Percentiles rank a stretch among this genome's conserved stretches.
Evolutionary conservation across 225 moss, liverwort and hornwort genomes (phyloP).

Genomic region (Lunularia cruciata): DNA sequence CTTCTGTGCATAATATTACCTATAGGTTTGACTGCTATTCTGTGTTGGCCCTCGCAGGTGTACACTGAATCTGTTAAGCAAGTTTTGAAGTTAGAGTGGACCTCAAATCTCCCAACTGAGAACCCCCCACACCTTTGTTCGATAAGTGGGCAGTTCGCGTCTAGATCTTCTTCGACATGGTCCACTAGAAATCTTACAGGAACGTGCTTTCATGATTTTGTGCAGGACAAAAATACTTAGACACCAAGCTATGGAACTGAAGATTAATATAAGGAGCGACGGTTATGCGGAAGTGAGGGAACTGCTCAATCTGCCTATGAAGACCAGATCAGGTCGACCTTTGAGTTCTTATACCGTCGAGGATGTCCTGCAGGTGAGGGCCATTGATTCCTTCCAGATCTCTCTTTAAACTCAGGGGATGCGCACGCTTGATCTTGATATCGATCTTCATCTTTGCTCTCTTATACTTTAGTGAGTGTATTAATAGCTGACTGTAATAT

Average conservation of each 20-base stretch:
- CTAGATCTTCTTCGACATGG: no score
- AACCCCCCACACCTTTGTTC: no score
- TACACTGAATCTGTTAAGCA: no score
- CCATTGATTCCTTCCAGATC: neutral
- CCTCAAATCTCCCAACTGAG: neutral
- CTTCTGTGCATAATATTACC: neutral
- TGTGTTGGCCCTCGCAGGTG: no score
- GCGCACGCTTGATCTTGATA: neutral
- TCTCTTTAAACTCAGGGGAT: no score
- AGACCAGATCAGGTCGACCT: slow-evolving; percentile 46
- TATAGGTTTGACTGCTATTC: no score
- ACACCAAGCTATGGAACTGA: slow-evolving; percentile 62
- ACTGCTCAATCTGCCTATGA: slow-evolving; percentile 56
- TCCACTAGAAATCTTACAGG: no score
- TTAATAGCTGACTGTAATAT: no score
- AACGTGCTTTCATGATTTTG: neutral
- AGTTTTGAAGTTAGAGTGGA: neutral
- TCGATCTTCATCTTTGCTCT: neutral
- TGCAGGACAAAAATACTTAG: slow-evolving; percentile 75
- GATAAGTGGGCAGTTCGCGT: no score
- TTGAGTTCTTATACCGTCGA: slow-evolving; percentile 61
- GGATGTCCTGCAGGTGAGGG: slow-evolving; percentile 65
- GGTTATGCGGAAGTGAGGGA: slow-evolving; percentile 63
- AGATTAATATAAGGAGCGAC: slow-evolving; percentile 56
- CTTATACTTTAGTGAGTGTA: neutral